A percentile compares a stretch with the other conserved stretches of the same genome.
These are phyloP conservation scores for Ogataea siamensis DNA, from an alignment of 805 yeast genomes.

Conservation along the genomic window DNA sequence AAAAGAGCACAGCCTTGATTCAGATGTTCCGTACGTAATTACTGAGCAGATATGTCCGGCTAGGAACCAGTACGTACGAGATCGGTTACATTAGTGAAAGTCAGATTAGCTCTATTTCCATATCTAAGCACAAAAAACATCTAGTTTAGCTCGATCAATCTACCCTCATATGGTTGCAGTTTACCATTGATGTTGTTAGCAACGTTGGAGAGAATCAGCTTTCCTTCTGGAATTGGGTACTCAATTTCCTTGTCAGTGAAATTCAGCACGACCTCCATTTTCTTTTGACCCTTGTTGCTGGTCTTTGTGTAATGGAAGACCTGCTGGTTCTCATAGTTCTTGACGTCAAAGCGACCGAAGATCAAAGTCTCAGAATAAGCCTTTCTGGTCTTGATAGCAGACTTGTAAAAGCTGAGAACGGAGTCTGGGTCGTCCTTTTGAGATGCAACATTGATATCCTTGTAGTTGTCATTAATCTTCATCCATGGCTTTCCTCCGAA, in stretches of 20 bases:
- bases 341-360: conserved; percentile 44
- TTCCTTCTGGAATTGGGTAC: conserved; percentile 1
- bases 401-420: conserved; percentile 44
- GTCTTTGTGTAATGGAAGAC: conserved; percentile 43
- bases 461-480: conserved; percentile 48
- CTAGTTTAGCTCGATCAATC: conserved; percentile 1
- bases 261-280: conserved; percentile 42
- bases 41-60: no score
- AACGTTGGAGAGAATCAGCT: neutral
- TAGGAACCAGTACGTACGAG: no score
- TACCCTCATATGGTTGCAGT: conserved; percentile 4
- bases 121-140: no score
- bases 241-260: conserved; percentile 33
- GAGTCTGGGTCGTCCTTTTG: conserved; percentile 47
- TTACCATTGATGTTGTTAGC: neutral
- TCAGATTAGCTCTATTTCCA: no score
- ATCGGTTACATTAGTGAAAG: no score
- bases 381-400: conserved; percentile 43
- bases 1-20: no score
- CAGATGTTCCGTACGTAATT: no score
- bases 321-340: conserved; percentile 43
- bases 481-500: conserved; percentile 49
- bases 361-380: conserved; percentile 41
- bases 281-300: conserved; percentile 25
- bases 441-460: conserved; percentile 45